Evolutionary conservation across 345 rosid genomes (phyloP).

Genomic region (Ailanthus altissimus): DNA sequence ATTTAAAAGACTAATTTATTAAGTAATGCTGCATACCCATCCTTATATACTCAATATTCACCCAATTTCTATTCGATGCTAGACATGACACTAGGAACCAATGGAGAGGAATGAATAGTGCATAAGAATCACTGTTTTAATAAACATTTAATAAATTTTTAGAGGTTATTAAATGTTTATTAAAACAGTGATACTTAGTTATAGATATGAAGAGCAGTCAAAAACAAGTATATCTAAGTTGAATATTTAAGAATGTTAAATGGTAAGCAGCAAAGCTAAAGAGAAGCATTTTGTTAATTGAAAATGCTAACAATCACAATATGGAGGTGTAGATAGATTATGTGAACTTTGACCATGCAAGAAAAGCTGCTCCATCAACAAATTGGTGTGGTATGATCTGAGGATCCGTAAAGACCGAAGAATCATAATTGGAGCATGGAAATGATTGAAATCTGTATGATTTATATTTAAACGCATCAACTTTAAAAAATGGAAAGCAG

Average conservation of each 20-base stretch:
- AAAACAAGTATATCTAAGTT: neutral
- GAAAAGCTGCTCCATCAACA: neutral
- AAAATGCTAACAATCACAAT: neutral
- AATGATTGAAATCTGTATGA: neutral
- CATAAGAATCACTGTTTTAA: no score
- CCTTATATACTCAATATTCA: no score
- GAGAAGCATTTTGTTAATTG: neutral
- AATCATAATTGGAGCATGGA: neutral
- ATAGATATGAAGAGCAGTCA: neutral
- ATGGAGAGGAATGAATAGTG: no score
- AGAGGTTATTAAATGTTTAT: neutral
- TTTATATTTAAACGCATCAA: neutral
- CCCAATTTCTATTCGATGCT: no score
- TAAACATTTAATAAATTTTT: no score
- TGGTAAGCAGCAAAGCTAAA: neutral
- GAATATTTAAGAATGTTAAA: no score
- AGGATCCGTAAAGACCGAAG: neutral
- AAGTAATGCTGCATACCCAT: no score
- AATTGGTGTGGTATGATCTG: neutral
- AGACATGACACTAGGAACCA: no score
- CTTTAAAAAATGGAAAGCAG: conserved; percentile 5
- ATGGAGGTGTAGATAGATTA: neutral
- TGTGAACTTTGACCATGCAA: neutral
- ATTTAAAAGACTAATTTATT: no score
- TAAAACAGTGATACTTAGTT: neutral